A percentile compares a stretch with the other conserved stretches of the same genome.
Conservation (phyloP, 2,329 filamentous ascomycete species). For the Beauveria rudraprayagi region DNA sequence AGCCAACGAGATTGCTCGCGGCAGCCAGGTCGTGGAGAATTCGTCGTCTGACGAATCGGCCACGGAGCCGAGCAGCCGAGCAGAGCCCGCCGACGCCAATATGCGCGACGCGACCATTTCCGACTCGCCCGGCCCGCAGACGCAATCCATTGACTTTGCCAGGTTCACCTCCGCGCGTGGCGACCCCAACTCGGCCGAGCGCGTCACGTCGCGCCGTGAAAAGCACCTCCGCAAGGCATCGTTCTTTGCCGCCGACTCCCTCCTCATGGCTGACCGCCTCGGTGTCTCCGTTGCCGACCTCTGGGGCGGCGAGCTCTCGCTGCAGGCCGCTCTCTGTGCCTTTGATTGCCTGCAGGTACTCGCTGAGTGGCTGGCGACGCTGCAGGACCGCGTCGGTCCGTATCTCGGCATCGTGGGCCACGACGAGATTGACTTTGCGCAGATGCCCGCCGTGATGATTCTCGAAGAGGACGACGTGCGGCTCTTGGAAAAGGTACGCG, state of each 20-base stretch:
- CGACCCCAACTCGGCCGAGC: slow-evolving; percentile 7
- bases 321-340: slow-evolving; percentile 84
- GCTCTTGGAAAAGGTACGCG: slow-evolving; percentile 71
- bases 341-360: slow-evolving; percentile 93
- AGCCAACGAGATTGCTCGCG: slow-evolving; percentile 75
- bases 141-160: slow-evolving; percentile 39
- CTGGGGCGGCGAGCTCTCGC: slow-evolving; percentile 73
- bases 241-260: slow-evolving; percentile 85
- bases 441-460: slow-evolving; percentile 81
- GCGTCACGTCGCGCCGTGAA: slow-evolving; percentile 56
- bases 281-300: slow-evolving; percentile 81
- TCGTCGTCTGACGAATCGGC: slow-evolving; percentile 50
- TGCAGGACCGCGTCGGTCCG: slow-evolving; percentile 88
- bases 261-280: slow-evolving; percentile 79
- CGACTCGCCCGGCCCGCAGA: slow-evolving; percentile 44
- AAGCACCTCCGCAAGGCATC: slow-evolving; percentile 88
- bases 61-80: slow-evolving; percentile 36
- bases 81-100: slow-evolving; percentile 31
- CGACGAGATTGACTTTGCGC: slow-evolving; percentile 67
- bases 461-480: slow-evolving; percentile 88
- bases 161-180: slow-evolving; percentile 22
- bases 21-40: slow-evolving; percentile 67
- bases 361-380: slow-evolving; percentile 85
- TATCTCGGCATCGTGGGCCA: slow-evolving; percentile 82
- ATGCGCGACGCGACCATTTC: slow-evolving; percentile 39